Percentiles rank a stretch among this genome's conserved stretches.
phyloP scores from a whole-genome alignment of 306 rosid genomes.

The Abrus precatorius region DNA sequence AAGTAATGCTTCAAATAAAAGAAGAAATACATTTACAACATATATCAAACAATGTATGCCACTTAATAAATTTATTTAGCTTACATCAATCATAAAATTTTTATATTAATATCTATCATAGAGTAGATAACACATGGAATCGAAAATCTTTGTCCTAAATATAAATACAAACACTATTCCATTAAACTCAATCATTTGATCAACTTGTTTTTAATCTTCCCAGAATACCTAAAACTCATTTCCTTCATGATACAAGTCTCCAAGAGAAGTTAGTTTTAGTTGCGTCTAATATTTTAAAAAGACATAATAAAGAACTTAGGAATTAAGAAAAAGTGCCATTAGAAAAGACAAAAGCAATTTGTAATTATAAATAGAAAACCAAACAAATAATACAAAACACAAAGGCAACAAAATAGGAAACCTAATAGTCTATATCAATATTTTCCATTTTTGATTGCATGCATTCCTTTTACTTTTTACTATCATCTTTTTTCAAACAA shows the following conservation, averaged over 20 bases:
- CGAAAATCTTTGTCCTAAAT: neutral
- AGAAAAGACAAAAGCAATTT: conserved; percentile 42
- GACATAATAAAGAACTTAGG: conserved; percentile 97
- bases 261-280: conserved; percentile 92
- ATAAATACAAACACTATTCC: conserved; percentile 1
- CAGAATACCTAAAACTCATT: conserved; percentile 89
- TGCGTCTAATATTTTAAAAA: conserved; percentile 96
- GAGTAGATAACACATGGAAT: neutral
- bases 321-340: conserved; percentile 45
- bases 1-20: conserved; percentile 9
- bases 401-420: conserved; percentile 41
- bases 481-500: conserved; percentile 99
- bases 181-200: conserved; percentile 2
- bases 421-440: conserved; percentile 99
- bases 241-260: conserved; percentile 97
- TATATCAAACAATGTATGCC: conserved; percentile 1
- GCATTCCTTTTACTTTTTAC: conserved; percentile 97
- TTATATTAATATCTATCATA: neutral
- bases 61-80: conserved; percentile 27
- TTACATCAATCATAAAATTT: conserved; percentile 4
- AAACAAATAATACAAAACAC: conserved; percentile 11
- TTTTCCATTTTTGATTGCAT: conserved; percentile 99
- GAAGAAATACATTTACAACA: conserved; percentile 1
- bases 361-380: conserved; percentile 27
- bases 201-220: conserved; percentile 1